Conservation (phyloP, 305 asterid species). For the Fraxinus ornus region DNA sequence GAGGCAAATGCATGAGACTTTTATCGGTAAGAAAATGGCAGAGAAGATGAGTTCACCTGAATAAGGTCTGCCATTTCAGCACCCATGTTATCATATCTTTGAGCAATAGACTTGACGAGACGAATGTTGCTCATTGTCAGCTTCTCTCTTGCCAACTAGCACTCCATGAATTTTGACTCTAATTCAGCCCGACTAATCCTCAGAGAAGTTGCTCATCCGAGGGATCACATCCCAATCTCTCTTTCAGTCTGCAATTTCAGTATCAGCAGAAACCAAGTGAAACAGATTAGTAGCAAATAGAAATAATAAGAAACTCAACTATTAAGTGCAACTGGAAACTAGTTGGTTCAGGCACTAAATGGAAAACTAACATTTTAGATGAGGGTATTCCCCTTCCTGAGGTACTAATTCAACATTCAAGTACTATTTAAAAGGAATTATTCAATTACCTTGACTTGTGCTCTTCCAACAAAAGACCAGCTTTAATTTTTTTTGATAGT, state of each 20-base stretch:
- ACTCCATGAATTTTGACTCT: constrained; percentile 59
- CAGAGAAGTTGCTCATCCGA: constrained; percentile 86
- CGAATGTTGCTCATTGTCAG: constrained; percentile 95
- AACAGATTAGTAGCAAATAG: background rate
- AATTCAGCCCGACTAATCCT: constrained; percentile 56
- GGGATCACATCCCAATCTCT: constrained; percentile 82
- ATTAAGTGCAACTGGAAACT: background rate
- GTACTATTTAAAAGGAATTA: background rate
- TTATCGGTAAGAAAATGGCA: background rate
- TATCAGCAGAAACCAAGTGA: background rate
- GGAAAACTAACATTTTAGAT: background rate
- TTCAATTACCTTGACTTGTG: constrained; percentile 58
- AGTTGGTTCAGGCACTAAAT: background rate
- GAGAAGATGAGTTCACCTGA: constrained; percentile 53
- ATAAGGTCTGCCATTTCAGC: constrained; percentile 90
- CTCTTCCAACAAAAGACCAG: constrained; percentile 68
- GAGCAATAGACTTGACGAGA: constrained; percentile 93
- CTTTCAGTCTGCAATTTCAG: constrained; percentile 53
- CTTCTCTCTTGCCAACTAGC: constrained; percentile 84
- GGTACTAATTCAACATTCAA: background rate
- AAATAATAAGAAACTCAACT: background rate
- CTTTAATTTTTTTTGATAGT: constrained; percentile 64
- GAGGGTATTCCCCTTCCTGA: background rate
- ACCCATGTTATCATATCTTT: constrained; percentile 88
- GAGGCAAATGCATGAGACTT: constrained; percentile 4